Conservation (phyloP, 2,329 filamentous ascomycete species). For the Chrysoporthe austroafricana region DNA sequence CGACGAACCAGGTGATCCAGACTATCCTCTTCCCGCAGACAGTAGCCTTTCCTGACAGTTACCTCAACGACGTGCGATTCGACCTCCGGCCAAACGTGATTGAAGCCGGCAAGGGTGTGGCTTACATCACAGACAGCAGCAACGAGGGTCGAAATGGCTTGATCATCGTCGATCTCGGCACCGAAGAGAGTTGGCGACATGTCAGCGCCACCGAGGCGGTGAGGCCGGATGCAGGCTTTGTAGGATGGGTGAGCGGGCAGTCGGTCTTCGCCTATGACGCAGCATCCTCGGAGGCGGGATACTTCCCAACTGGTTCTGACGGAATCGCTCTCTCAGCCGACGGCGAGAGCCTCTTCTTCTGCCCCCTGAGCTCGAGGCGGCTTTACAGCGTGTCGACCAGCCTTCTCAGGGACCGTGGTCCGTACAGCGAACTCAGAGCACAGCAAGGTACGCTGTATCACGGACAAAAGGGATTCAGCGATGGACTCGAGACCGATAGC, state of each 20-base stretch:
- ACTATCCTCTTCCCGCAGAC: slow-evolving; percentile 53
- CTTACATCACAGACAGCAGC: slow-evolving; percentile 57
- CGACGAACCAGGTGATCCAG: slow-evolving; percentile 48
- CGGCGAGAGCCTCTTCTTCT: slow-evolving; percentile 51
- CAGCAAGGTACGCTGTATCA: slow-evolving; percentile 46
- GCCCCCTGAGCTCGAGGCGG: slow-evolving; percentile 47
- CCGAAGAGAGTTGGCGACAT: slow-evolving; percentile 53
- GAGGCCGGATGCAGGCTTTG: slow-evolving; percentile 47
- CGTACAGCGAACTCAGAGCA: slow-evolving; percentile 47
- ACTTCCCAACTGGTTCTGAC: slow-evolving; percentile 50
- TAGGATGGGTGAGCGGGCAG: slow-evolving; percentile 52
- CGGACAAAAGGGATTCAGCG: slow-evolving; percentile 53
- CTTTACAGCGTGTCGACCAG: slow-evolving; percentile 46
- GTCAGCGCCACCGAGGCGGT: slow-evolving; percentile 47
- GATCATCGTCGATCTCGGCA: slow-evolving; percentile 53
- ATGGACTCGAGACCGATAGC: slow-evolving; percentile 56
- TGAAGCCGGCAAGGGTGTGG: slow-evolving; percentile 48
- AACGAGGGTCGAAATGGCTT: slow-evolving; percentile 53
- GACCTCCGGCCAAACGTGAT: slow-evolving; percentile 50
- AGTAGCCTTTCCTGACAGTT: slow-evolving; percentile 52
- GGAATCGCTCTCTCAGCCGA: slow-evolving; percentile 55
- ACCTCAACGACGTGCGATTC: slow-evolving; percentile 59
- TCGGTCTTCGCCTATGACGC: slow-evolving; percentile 47
- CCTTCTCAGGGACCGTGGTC: slow-evolving; percentile 43
- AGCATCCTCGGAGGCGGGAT: slow-evolving; percentile 39